phyloP scores from a whole-genome alignment of 176 grass and related monocot species.

The Rhynchospora pubera region DNA sequence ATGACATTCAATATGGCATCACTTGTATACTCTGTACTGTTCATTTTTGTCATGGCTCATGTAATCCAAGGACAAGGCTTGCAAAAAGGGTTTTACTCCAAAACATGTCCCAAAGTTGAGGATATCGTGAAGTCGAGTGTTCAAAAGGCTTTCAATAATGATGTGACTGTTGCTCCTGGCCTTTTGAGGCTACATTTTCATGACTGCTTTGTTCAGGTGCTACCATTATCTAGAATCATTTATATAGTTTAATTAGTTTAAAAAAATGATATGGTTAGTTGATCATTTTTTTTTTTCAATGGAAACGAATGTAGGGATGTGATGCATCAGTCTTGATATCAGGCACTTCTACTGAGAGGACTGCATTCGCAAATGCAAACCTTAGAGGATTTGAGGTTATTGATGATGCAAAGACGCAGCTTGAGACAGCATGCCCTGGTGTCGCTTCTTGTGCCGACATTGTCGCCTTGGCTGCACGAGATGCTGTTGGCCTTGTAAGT shows the following conservation, averaged over 20 bases:
- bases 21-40: conserved; percentile 11
- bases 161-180: conserved; percentile 50
- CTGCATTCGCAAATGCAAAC: conserved; percentile 51
- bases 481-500: conserved; percentile 61
- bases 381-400: conserved; percentile 70
- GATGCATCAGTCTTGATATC: conserved; percentile 66
- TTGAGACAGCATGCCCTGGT: conserved; percentile 56
- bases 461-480: conserved; percentile 58
- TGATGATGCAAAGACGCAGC: conserved; percentile 62
- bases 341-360: conserved; percentile 46
- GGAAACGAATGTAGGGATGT: conserved; percentile 42
- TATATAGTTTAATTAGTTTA: not conserved
- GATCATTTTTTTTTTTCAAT: not conserved
- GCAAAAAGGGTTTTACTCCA: conserved; percentile 54
- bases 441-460: conserved; percentile 74
- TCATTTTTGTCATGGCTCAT: not conserved
- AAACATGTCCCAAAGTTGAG: conserved; percentile 47
- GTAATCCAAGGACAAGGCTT: conserved; percentile 35
- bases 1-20: conserved; percentile 8
- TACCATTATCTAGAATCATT: not conserved
- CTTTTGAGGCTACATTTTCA: conserved; percentile 86
- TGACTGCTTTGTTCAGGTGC: conserved; percentile 81
- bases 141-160: conserved; percentile 49
- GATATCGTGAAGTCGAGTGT: conserved; percentile 56
- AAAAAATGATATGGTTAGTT: not conserved